Conservation (phyloP, 2,329 filamentous ascomycete species). For the Fusarium albidum region DNA sequence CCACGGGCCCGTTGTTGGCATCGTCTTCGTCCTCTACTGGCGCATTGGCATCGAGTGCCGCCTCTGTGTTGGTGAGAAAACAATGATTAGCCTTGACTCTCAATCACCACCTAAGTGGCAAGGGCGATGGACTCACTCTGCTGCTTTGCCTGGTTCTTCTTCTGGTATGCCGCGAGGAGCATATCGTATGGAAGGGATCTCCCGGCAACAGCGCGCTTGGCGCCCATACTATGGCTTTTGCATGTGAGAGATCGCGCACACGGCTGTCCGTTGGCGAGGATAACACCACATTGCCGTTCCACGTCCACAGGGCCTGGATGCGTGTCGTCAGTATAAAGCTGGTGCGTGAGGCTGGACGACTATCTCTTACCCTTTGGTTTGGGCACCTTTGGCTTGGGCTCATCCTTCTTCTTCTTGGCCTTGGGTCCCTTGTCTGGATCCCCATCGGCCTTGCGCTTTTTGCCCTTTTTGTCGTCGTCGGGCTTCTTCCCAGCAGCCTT, state of each 20-base stretch:
- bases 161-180: conserved; percentile 86
- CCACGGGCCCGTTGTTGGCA: conserved; percentile 79
- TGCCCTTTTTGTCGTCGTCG: conserved; percentile 72
- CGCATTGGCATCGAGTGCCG: conserved; percentile 92
- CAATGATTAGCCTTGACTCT: conserved; percentile 17
- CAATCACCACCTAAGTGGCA: neutral
- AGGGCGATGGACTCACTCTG: conserved; percentile 72
- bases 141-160: conserved; percentile 98
- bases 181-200: conserved; percentile 92
- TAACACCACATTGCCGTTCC: conserved; percentile 90
- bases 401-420: conserved; percentile 94
- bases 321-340: conserved; percentile 22
- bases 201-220: conserved; percentile 87
- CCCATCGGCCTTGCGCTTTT: conserved; percentile 79
- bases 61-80: conserved; percentile 59
- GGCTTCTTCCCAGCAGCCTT: conserved; percentile 75
- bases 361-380: conserved; percentile 76
- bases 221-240: conserved; percentile 95
- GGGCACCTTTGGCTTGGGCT: conserved; percentile 81
- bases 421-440: conserved; percentile 85
- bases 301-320: conserved; percentile 82
- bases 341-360: neutral
- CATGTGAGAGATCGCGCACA: conserved; percentile 91
- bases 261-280: conserved; percentile 82
- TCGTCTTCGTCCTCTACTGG: conserved; percentile 88